Conservation (phyloP, 2,329 filamentous ascomycete genomes). For the Fusarium longipes region DNA sequence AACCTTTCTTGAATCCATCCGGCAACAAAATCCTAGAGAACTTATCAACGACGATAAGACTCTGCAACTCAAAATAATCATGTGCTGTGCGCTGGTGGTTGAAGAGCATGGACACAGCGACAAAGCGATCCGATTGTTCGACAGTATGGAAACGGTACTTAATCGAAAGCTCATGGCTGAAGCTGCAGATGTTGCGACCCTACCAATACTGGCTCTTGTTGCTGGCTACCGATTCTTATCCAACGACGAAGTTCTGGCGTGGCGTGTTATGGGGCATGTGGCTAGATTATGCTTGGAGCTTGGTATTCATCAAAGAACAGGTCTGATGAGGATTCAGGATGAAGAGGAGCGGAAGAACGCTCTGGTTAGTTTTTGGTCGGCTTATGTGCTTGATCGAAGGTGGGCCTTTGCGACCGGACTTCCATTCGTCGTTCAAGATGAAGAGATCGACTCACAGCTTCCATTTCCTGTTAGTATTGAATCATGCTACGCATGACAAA, state of each 20-base stretch:
- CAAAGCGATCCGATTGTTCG: slow-evolving; percentile 77
- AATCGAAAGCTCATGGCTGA: slow-evolving; percentile 73
- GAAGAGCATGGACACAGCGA: slow-evolving; percentile 84
- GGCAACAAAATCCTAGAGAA: slow-evolving; percentile 50
- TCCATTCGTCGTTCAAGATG: slow-evolving; percentile 85
- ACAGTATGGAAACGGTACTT: slow-evolving; percentile 77
- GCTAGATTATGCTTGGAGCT: slow-evolving; percentile 82
- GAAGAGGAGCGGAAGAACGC: slow-evolving; percentile 75
- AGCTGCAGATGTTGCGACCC: slow-evolving; percentile 57
- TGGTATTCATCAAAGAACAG: slow-evolving; percentile 83
- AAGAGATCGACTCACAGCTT: slow-evolving; percentile 83
- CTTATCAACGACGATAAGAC: slow-evolving; percentile 65
- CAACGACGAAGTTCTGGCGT: slow-evolving; percentile 87
- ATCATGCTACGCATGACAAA: neutral
- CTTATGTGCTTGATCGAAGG: slow-evolving; percentile 84
- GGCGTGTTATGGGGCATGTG: slow-evolving; percentile 87
- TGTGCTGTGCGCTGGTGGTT: slow-evolving; percentile 81
- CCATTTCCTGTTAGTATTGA: slow-evolving; percentile 76
- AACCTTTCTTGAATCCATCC: slow-evolving; percentile 73
- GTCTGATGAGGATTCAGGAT: slow-evolving; percentile 74
- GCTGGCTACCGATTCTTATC: slow-evolving; percentile 82
- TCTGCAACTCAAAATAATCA: slow-evolving; percentile 81
- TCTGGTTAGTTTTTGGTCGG: slow-evolving; percentile 83
- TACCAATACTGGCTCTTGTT: slow-evolving; percentile 64
- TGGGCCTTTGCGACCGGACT: slow-evolving; percentile 93